Base-by-base conservation (phyloP, 2,329 filamentous ascomycete species). In the Aspergillus tamarii region DNA sequence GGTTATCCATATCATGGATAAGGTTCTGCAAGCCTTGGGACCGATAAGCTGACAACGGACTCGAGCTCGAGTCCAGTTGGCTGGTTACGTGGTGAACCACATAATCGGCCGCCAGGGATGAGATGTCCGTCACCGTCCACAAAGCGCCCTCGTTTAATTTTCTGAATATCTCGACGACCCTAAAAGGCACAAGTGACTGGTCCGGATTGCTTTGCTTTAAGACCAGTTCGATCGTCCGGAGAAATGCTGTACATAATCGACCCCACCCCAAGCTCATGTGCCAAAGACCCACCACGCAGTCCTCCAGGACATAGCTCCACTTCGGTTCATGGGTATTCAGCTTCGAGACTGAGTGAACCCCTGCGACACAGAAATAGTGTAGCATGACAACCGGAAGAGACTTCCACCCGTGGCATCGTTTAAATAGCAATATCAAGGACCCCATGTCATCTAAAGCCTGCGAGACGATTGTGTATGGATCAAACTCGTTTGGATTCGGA, bases 211-310 rank as follows among this genome's bases (percentile, higher is more conserved):
- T 63, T 1, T 63, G 64, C 41, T 65, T 63, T 39, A 72, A 46
- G 14, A 71, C 63, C 5, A 71, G 48, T 4, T 67, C 68, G 52
- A 72, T 71, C 11, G 65, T 69, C 3, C 69, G 67, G 8, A 72
- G 60, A n/a, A 72, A 72, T 4, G 70, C 70, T 21, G 64, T 72
- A 61, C 69, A 69, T 11, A 71, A 34, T 28, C 70, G 64, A 11
- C 70, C 70, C 70, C 70, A 72, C 7, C 70, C 68, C 10, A 72
- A 60, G 59, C 69, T 70, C 66, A 72, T 67, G 46, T 72, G 65
- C 70, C 69, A 72, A 11, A 72, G 66, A 4, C 69, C 70, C 4
- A 72, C 60, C 19, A 70, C 70, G 21, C 69, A 69, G 53, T 64
- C 63, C 56, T 72, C 70, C 12, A 72, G 53, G 5, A 72, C 66